These are phyloP conservation scores for Tarenaya hassleriana DNA, from an alignment of 345 rosid species.

Conservation along the genomic window DNA sequence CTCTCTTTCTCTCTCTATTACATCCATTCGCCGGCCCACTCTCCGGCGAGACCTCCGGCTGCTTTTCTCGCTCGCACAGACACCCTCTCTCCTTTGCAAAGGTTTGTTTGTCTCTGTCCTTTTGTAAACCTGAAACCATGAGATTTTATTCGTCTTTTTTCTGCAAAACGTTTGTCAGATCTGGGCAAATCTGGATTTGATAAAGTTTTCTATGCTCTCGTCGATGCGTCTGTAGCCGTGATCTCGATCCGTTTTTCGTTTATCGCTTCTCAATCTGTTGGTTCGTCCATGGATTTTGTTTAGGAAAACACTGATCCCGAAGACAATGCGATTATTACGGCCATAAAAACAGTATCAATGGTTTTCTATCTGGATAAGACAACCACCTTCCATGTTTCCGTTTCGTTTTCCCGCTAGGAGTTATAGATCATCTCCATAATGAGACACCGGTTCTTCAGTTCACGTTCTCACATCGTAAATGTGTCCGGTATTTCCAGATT, in stretches of 20 bases:
- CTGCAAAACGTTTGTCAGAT: no score
- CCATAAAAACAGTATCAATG: not conserved
- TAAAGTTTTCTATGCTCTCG: no score
- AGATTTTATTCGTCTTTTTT: no score
- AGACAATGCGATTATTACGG: not conserved
- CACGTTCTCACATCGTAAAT: no score
- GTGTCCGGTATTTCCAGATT: constrained; percentile 5
- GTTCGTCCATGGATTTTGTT: no score
- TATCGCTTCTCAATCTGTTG: no score
- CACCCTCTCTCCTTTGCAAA: constrained; percentile 17
- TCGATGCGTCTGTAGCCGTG: no score
- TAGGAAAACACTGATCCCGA: no score
- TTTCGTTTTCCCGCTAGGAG: not conserved
- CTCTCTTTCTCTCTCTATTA: constrained; percentile 5
- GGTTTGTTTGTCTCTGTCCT: constrained; percentile 17
- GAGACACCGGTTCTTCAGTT: not conserved
- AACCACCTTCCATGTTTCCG: constrained; percentile 6
- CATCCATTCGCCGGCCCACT: not conserved
- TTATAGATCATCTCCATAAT: not conserved
- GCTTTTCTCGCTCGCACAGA: no score
- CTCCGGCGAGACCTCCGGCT: not conserved
- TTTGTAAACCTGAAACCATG: no score
- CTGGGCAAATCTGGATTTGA: no score
- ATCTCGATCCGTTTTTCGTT: no score
- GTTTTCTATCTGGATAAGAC: constrained; percentile 5